Evolutionary conservation across 345 rosid species (phyloP), one percentile per base, ranked within the genome.

Genomic region (Iberis pinnata): DNA sequence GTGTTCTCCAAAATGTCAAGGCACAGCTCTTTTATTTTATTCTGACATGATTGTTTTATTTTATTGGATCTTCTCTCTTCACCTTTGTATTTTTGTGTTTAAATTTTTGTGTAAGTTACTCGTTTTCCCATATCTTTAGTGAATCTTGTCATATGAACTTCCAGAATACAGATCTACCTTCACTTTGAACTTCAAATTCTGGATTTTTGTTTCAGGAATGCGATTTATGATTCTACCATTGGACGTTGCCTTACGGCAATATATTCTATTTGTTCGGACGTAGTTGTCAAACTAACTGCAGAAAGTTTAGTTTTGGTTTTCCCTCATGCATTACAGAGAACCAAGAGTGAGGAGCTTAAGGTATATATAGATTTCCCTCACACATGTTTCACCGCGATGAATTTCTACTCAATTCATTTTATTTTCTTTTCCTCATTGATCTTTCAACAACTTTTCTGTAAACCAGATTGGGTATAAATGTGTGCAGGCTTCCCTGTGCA

Each of bases 341-440:
- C 95, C 40, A 79, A 75, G 55, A 82, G 96, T 68, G 72, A 72
- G 49, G 92, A 87, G 72, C 92, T 87, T 54, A 84, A 84, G 98
- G 98, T 87, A 53, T 59, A 52, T 20, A 13, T 60, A 37, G 40
- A 29, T 46, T 58, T 65, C 25, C 25, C 39, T n/a, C 17, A 32
- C 41, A 67, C 43, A 63, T 46, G 42, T 38, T 50, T 57, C 53
- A 45, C 43, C 39, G 55, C 56, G 8, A 17, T 53, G 49, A 35
- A 7, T 38, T 20, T 59, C 60, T 53, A 37, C 18, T 50, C 58
- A 43, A 3, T 65, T 50, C 5, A 12, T 44, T 20, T n/a, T 27
- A 11, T 14, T 35, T 38, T 44, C 8, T 36, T 36, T 44, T 37
- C 2, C 3, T 29, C 37, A 44, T 17, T 60, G 32, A 35, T 38